A percentile compares a stretch with the other conserved stretches of the same genome.
These are phyloP conservation scores for Moricandia arvensis DNA, from an alignment of 345 rosid genomes.

Conservation along the genomic window DNA sequence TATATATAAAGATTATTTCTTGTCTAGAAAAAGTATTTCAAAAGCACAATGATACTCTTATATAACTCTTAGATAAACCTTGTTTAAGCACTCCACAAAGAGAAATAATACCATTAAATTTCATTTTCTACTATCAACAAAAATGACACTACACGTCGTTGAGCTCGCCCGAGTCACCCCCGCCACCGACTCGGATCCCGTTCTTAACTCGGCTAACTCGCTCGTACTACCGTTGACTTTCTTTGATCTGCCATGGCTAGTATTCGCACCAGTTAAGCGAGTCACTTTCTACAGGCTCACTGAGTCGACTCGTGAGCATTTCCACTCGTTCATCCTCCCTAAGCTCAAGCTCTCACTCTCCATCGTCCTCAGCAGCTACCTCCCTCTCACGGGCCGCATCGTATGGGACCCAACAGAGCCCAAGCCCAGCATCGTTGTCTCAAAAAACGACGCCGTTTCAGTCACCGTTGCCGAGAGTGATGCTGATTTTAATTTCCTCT, in stretches of 20 bases:
- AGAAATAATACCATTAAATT: no score
- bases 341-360: constrained; percentile 44
- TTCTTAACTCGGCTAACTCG: constrained; percentile 10
- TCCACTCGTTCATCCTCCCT: constrained; percentile 36
- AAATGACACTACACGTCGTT: background rate
- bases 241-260: constrained; percentile 32
- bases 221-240: constrained; percentile 30
- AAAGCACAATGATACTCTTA: no score
- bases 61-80: no score
- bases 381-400: constrained; percentile 40
- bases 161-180: constrained; percentile 23
- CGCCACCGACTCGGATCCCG: background rate
- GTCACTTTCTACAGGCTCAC: constrained; percentile 37
- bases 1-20: no score
- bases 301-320: constrained; percentile 7
- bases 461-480: constrained; percentile 30
- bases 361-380: constrained; percentile 30
- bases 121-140: no score
- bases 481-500: constrained; percentile 25
- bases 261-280: constrained; percentile 22
- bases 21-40: no score
- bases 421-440: constrained; percentile 29
- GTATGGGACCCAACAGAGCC: constrained; percentile 15
- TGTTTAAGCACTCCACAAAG: no score
- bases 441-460: constrained; percentile 25